Evolutionary conservation across 345 rosid genomes (phyloP), one percentile per base, ranked within the genome.

Genomic region (Corymbia maculata): DNA sequence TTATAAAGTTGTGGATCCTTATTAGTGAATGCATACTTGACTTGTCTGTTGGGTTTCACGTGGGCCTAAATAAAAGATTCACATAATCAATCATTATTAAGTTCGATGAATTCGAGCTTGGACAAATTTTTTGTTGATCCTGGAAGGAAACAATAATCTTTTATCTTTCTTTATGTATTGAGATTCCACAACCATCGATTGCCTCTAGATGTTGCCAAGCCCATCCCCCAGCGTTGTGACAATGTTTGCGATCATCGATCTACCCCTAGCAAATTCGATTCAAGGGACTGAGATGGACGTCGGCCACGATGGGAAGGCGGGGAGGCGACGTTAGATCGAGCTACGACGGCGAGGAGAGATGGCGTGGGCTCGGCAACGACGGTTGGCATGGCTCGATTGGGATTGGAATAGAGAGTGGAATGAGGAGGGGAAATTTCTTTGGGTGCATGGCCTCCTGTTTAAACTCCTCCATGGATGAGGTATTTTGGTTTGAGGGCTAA

Each of bases 331-430:
- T 32, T 66, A 14, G 21, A 66, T 30, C 44, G 36, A 30, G 79
- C 79, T 15, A 68, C 3, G 3, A 0, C 26, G 17, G 80, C 13
- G 12, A 17, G 4, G 0, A 70, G 47, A 70, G 47, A 24, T 47
- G 26, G 47, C 4, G 45, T n/a, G 12, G 49, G 47, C 82, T 75
- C 0, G 13, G 8, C 14, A 9, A 1, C 24, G 14, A 36, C 6
- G 26, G 47, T 36, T 19, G 26, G 8, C 82, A 17, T 75, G 47
- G 82, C 24, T 75, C 1, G 26, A 75, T 0, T 36, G 13, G 66
- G 66, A 57, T 24, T 59, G 13, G n/a, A n/a, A 59, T 24, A 59
- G 30, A 59, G 66, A 26, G 66, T 4, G 66, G 66, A 24, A 24
- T 13, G 66, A 59, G 30, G 66, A 57, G 30, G 30, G 66, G 66